These are phyloP conservation scores for Plenodomus tracheiphilus DNA, from an alignment of 2,329 filamentous ascomycete species.

Conservation along the genomic window DNA sequence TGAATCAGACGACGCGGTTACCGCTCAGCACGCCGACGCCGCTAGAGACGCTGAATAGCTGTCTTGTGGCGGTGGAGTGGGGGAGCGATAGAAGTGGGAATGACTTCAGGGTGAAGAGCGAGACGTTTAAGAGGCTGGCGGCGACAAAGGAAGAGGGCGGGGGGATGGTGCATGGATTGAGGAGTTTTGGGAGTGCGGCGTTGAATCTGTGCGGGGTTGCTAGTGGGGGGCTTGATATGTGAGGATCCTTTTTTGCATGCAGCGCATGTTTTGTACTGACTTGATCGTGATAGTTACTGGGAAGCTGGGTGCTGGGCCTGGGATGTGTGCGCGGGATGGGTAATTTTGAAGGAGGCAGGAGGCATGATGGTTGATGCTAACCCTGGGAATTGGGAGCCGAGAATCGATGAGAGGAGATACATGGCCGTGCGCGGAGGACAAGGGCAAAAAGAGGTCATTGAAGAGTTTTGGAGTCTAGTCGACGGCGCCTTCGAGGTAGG, in stretches of 20 bases:
- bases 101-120: slow-evolving; percentile 71
- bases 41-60: slow-evolving; percentile 62
- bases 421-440: slow-evolving; percentile 52
- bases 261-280: not conserved
- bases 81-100: slow-evolving; percentile 68
- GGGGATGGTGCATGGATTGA: slow-evolving; percentile 74
- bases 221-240: slow-evolving; percentile 67
- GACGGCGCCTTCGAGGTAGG: slow-evolving; percentile 51
- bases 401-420: slow-evolving; percentile 61
- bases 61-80: slow-evolving; percentile 74
- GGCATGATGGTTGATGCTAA: slow-evolving; percentile 74
- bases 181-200: slow-evolving; percentile 73
- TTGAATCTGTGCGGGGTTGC: slow-evolving; percentile 75
- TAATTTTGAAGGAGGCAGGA: slow-evolving; percentile 73
- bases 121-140: slow-evolving; percentile 63
- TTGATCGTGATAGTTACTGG: slow-evolving; percentile 60
- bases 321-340: slow-evolving; percentile 84
- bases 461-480: slow-evolving; percentile 55
- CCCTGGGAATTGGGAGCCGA: slow-evolving; percentile 68
- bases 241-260: not conserved
- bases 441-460: slow-evolving; percentile 51
- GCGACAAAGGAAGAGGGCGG: slow-evolving; percentile 64
- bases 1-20: slow-evolving; percentile 43
- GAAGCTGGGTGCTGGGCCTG: slow-evolving; percentile 84
- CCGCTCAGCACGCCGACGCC: slow-evolving; percentile 59